Evolutionary conservation across 441 rosid species (phyloP), one percentile per base, ranked within the genome.

Genomic region (Brassica hybrid): DNA sequence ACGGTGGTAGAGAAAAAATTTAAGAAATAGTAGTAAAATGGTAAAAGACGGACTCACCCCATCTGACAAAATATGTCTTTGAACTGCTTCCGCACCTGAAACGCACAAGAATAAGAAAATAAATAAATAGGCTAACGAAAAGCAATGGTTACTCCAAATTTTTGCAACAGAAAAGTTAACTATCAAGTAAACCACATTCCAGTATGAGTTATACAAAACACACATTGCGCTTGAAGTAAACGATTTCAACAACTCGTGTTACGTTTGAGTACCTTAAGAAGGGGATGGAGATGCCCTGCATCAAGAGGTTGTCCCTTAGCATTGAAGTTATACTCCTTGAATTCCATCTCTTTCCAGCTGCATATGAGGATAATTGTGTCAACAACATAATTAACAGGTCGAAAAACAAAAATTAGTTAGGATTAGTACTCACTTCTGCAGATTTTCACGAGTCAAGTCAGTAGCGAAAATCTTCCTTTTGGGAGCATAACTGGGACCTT

Each of bases 281-380:
- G 90, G 7, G 99, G 99, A 73, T 95, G 98, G 71, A 95, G 91
- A 87, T 93, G 91, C 50, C 99, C 99, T 76, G 95, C 82, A 77
- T 93, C 95, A 74, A 90, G 72, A 71, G 95, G 93, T 72, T 82
- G 93, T 80, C 99, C 98, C 82, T 89, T 93, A 54, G 97, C 97
- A 65, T 81, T 87, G 83, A 91, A 93, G 84, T 95, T 95, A 77
- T 93, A 93, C 75, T 89, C 97, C 81, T 95, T 95, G 81, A 95
- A 95, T 78, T 91, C 95, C 69, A 91, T 73, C 12, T 91, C 93
- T 81, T 86, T 86, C 99, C 97, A 95, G 74, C 99, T 94, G 75
- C 67, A 69, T 14, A 75, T 27, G 65, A 77, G 38, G 71, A 69
- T 56, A 23, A 60, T 5, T 45, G 27, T 16, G 43, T 36, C 18